Percentiles rank a stretch among this genome's conserved stretches.
Conservation (phyloP, 129 eudicot species). For the Lonicera japonica region DNA sequence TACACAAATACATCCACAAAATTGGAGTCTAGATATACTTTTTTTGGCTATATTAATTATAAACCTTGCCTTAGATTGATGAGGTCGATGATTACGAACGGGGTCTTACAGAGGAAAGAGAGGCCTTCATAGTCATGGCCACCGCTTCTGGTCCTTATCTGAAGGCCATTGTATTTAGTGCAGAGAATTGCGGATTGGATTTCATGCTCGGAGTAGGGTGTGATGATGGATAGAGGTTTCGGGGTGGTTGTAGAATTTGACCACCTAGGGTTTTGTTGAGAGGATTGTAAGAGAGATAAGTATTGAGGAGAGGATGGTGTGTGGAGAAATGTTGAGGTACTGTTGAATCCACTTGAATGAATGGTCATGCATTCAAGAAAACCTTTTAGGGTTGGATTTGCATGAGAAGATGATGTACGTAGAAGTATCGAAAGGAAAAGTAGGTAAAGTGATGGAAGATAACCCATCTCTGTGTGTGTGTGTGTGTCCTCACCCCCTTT, state of each 20-base stretch:
- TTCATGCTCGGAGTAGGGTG: slow-evolving; percentile 19
- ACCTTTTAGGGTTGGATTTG: slow-evolving; percentile 5
- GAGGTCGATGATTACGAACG: slow-evolving; percentile 25
- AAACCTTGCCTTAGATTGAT: slow-evolving; percentile 11
- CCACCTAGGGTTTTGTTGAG: slow-evolving; percentile 36
- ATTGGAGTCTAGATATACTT: too few species aligned
- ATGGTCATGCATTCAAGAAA: slow-evolving; percentile 17
- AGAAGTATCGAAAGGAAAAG: background rate
- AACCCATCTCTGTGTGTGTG: slow-evolving; percentile 10
- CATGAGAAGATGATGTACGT: slow-evolving; percentile 2
- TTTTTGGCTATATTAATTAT: background rate
- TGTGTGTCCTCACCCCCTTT: too few species aligned
- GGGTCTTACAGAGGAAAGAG: slow-evolving; percentile 19
- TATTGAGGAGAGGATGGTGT: slow-evolving; percentile 17
- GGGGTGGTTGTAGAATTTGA: slow-evolving; percentile 12
- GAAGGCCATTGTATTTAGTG: slow-evolving; percentile 9
- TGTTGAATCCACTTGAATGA: background rate
- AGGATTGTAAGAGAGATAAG: slow-evolving; percentile 7
- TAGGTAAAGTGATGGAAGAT: background rate
- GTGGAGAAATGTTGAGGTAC: slow-evolving; percentile 6
- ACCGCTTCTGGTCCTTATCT: slow-evolving; percentile 4
- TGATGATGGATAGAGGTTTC: slow-evolving; percentile 19
- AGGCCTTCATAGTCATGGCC: slow-evolving; percentile 30
- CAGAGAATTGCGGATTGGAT: slow-evolving; percentile 22
- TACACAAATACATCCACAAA: too few species aligned